These are phyloP conservation scores for Lactarius hengduanensis DNA, from an alignment of 768 basidiomycete species.

Conservation along the genomic window DNA sequence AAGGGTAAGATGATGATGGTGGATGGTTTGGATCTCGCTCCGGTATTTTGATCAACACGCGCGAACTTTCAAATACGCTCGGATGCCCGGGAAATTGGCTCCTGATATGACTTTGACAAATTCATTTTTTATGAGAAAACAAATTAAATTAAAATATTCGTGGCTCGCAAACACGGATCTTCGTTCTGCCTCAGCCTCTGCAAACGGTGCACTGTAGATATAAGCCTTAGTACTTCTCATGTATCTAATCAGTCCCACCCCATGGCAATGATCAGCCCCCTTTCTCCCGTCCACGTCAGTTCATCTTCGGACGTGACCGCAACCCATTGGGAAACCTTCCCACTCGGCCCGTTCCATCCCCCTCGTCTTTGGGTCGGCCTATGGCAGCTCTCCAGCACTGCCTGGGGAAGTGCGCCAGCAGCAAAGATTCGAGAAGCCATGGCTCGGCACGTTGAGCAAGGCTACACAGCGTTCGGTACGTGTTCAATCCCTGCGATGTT, in stretches of 20 bases:
- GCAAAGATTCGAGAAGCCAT: slow-evolving; percentile 65
- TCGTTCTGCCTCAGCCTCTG: background rate
- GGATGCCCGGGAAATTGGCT: slow-evolving; percentile 12
- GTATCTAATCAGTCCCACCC: background rate
- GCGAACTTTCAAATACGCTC: slow-evolving; percentile 7
- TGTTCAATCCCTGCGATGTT: slow-evolving; percentile 10
- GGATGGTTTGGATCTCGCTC: slow-evolving; percentile 13
- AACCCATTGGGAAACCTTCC: slow-evolving; percentile 42
- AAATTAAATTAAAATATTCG: background rate
- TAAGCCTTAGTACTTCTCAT: background rate
- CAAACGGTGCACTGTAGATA: background rate
- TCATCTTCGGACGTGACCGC: background rate
- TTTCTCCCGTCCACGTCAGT: background rate
- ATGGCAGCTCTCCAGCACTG: slow-evolving; percentile 85
- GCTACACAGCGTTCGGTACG: slow-evolving; percentile 64
- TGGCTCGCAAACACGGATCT: background rate
- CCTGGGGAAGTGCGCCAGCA: slow-evolving; percentile 76
- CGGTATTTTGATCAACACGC: slow-evolving; percentile 25
- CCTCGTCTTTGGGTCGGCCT: slow-evolving; percentile 76
- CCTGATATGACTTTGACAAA: background rate
- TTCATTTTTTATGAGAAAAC: background rate
- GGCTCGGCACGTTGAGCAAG: slow-evolving; percentile 57
- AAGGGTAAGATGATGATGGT: slow-evolving; percentile 10
- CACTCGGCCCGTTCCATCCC: slow-evolving; percentile 53
- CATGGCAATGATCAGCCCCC: background rate